phyloP scores from a whole-genome alignment of 1,139 yeast species.

The Candida labiduridarum region DNA sequence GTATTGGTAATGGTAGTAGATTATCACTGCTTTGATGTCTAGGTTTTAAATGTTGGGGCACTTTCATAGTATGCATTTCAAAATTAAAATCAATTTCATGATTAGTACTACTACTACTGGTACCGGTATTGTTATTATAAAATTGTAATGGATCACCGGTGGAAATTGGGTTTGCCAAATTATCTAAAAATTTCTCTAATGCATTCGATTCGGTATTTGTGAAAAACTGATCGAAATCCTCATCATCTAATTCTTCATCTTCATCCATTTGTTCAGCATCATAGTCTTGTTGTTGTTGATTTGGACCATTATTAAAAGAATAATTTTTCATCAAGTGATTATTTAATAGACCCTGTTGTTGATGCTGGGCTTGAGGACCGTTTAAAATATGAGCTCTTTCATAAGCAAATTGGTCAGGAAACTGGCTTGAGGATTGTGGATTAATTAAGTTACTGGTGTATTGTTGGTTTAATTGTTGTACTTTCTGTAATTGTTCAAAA shows the following conservation, averaged over 20 bases:
- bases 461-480: conserved; percentile 34
- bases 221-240: conserved; percentile 47
- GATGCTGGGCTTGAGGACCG: conserved; percentile 12
- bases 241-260: conserved; percentile 21
- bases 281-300: neutral
- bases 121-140: conserved; percentile 20
- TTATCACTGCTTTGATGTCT: neutral
- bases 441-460: conserved; percentile 14
- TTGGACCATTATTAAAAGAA: neutral
- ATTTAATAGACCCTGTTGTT: conserved; percentile 7
- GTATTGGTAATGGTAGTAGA: conserved; percentile 6
- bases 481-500: conserved; percentile 43
- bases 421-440: conserved; percentile 8
- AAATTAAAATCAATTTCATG: conserved; percentile 24
- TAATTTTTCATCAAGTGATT: conserved; percentile 3
- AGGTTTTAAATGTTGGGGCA: conserved; percentile 14
- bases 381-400: conserved; percentile 16
- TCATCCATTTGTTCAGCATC: conserved; percentile 5
- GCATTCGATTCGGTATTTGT: conserved; percentile 49
- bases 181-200: conserved; percentile 47
- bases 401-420: conserved; percentile 15
- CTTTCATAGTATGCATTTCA: conserved; percentile 37
- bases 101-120: neutral
- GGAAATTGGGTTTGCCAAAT: conserved; percentile 36
- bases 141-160: conserved; percentile 34